phyloP scores from a whole-genome alignment of 2,329 filamentous ascomycete genomes.

The Eurotiales sp. region DNA sequence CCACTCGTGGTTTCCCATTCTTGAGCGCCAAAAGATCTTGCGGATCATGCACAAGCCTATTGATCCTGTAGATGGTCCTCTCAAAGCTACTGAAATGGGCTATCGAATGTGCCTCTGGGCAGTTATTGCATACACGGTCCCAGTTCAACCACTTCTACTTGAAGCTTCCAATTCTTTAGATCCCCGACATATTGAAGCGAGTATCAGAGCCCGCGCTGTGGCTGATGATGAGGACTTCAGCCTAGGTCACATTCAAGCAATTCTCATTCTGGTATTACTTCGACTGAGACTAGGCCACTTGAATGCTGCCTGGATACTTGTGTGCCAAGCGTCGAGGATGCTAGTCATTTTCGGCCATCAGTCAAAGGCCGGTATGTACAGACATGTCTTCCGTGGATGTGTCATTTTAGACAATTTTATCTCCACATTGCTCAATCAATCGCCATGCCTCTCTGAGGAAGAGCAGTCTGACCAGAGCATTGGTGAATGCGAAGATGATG shows the following conservation, averaged over 20 bases:
- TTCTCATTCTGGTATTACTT: slow-evolving; percentile 56
- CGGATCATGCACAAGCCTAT: slow-evolving; percentile 43
- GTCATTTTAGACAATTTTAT: slow-evolving; percentile 3
- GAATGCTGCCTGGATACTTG: slow-evolving; percentile 55
- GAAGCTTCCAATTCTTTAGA: background rate
- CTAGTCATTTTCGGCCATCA: background rate
- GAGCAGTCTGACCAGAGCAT: background rate
- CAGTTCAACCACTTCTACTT: background rate
- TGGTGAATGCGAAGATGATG: background rate
- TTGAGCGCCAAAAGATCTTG: slow-evolving; percentile 60
- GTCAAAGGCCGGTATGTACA: background rate
- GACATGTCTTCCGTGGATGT: slow-evolving; percentile 2
- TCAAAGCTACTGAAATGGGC: background rate
- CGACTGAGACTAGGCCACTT: slow-evolving; percentile 53
- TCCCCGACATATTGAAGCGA: background rate
- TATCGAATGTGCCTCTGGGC: slow-evolving; percentile 6
- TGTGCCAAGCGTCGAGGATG: slow-evolving; percentile 3
- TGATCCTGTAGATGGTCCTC: slow-evolving; percentile 10
- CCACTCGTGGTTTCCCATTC: slow-evolving; percentile 68
- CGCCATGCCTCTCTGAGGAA: background rate
- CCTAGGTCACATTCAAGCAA: slow-evolving; percentile 46
- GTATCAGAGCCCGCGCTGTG: slow-evolving; percentile 14
- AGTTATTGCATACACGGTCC: background rate
- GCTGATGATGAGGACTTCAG: slow-evolving; percentile 42
- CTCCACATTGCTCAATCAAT: background rate